Conservation (phyloP, 2,329 filamentous ascomycete species). For the Alternaria solani region DNA sequence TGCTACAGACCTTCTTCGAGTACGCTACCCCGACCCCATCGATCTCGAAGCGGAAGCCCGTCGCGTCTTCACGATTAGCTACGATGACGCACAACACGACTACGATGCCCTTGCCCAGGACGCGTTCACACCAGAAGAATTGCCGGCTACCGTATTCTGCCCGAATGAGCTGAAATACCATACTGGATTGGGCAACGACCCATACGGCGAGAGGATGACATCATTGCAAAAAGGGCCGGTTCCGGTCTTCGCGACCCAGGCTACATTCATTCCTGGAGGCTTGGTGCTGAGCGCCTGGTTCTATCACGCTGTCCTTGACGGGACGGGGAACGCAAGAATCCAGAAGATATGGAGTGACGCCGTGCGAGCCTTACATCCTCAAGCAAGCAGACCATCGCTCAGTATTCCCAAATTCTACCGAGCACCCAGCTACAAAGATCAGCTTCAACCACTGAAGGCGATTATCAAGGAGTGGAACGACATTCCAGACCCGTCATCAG, state of each 20-base stretch:
- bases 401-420: neutral
- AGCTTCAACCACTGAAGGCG: constrained; percentile 1
- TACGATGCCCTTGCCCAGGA: constrained; percentile 15
- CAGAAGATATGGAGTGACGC: constrained; percentile 24
- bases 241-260: constrained; percentile 33
- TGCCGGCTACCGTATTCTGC: constrained; percentile 22
- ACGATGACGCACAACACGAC: constrained; percentile 1
- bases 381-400: neutral
- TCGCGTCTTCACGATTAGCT: constrained; percentile 16
- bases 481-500: neutral
- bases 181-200: constrained; percentile 21
- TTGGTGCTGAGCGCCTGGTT: constrained; percentile 38
- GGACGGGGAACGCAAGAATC: constrained; percentile 21
- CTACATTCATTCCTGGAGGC: constrained; percentile 38
- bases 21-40: constrained; percentile 20
- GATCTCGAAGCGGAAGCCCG: constrained; percentile 13
- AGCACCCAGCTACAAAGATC: neutral
- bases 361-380: neutral
- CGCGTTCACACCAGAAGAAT: constrained; percentile 16
- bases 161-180: constrained; percentile 20
- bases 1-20: constrained; percentile 7
- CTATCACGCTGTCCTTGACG: constrained; percentile 35
- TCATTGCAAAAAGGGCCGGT: constrained; percentile 21
- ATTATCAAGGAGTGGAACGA: neutral
- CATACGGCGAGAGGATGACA: constrained; percentile 17